These are phyloP conservation scores for Drechmeria coniospora DNA, from an alignment of 2,329 filamentous ascomycete genomes.

Conservation along the genomic window DNA sequence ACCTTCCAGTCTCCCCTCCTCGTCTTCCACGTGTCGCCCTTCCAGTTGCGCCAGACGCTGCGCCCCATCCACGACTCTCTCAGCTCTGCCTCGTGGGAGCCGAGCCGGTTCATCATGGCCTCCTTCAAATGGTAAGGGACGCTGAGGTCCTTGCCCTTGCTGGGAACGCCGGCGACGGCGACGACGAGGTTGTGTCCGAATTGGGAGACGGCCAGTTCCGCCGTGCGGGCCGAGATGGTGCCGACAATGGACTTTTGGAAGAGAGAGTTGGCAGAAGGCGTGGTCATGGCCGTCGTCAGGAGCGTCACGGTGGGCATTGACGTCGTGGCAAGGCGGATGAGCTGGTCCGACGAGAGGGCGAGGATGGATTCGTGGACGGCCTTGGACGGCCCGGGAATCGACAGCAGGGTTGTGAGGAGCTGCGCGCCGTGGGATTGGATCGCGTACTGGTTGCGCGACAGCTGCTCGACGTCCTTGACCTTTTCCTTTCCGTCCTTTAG, in stretches of 20 bases:
- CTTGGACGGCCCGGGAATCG: conserved; percentile 53
- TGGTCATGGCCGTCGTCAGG: conserved; percentile 32
- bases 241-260: conserved; percentile 41
- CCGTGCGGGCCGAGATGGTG: conserved; percentile 27
- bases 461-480: conserved; percentile 20
- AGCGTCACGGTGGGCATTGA: conserved; percentile 34
- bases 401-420: conserved; percentile 65
- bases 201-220: conserved; percentile 32
- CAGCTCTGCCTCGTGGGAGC: conserved; percentile 30
- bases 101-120: conserved; percentile 33
- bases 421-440: conserved; percentile 59
- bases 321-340: conserved; percentile 47
- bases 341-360: conserved; percentile 36
- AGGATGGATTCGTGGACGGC: conserved; percentile 61
- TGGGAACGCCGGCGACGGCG: conserved; percentile 32
- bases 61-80: conserved; percentile 38
- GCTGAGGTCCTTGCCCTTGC: conserved; percentile 29
- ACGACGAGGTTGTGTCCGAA: conserved; percentile 36
- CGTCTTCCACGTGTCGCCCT: conserved; percentile 41
- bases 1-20: conserved; percentile 37
- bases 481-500: conserved; percentile 21
- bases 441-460: conserved; percentile 40
- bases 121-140: conserved; percentile 45
- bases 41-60: conserved; percentile 42
- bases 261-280: conserved; percentile 29